Base-by-base conservation (phyloP, 1,284 basidiomycete genomes). In the Ganoderma lingzhi region DNA sequence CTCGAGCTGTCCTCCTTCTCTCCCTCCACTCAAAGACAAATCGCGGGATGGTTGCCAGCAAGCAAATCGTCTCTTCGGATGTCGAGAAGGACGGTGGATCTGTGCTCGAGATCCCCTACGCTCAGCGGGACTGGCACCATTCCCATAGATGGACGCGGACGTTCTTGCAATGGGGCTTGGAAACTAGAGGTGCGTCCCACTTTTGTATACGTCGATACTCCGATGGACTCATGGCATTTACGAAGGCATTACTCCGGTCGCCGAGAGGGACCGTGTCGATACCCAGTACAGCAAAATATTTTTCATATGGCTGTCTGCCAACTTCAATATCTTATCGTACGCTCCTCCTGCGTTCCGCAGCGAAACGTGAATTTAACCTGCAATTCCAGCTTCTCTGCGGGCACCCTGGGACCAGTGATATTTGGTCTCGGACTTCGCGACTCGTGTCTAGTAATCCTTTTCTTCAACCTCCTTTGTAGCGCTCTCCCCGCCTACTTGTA, bases 291-390 rank as follows among this genome's bases (percentile, higher is more conserved):
- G 82, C 80, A 92, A 93, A 73, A 85, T 93, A 10, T 93, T 94
- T 82, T 93, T 92, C 78, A 83, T 94, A 28, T 94, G 90, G 90
- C 85, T 93, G 69, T 88, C 93, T 0, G 83, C 86, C 68, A 94
- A 93, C 79, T 84, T 88, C 76, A 93, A 93, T 75, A 90, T 94
- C 66, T 83, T 94, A 62, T 91, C 92, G 88, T 93, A 68, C 62
- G 89, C 79, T 1, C 14, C 10, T 41, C 10, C n/a, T 2, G 35
- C 66, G 37, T 30, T 51, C 45, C 28, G 14, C 12, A 19, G 44
- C 15, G 17, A 23, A 35, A 59, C 15, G 0, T 30, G 8, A 41
- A 19, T 14, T 23, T 37, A 44, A 28, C 0, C 12, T 23, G 59
- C 28, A 53, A 10, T 37, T 59, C 23, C 72, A 93, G 92, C 0